Base-by-base conservation (phyloP, 495 filamentous ascomycete species). In the Aspergillus cristatus region DNA sequence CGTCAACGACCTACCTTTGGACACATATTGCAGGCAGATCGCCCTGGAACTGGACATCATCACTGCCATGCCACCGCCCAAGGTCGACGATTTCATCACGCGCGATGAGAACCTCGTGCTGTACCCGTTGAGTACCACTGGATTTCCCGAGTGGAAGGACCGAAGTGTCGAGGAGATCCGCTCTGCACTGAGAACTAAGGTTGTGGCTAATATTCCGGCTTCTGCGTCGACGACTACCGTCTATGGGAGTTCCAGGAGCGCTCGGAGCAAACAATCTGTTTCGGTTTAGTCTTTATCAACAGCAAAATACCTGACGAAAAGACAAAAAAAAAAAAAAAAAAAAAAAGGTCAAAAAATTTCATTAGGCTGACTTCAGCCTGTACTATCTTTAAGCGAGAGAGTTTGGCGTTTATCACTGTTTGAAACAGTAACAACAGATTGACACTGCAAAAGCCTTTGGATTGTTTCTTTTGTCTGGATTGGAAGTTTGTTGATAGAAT, bases 1-100 rank as follows among this genome's bases (percentile, higher is more conserved):
- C 54, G 84, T 87, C 43, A 93, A 93, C 51, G 87, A 94, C 54
- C 67, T 94, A 11, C 82, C 83, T 7, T 71, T 93, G 0, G 84
- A 88, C 54, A 62, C 64, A 1, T 93, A 81, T 67, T 90, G 85
- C 55, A 68, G 75, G 7, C 76, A 82, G 47, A 65, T 94, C 32
- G 70, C 74, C 3, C 42, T 67, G 7, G 86, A 94, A 43, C 65
- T 94, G 48, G 82, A 88, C 47, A 72, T 82, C 14, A 76, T 94
- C 42, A 76, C 76, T 6, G 68, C 71, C 25, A 68, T 56, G 1
- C 70, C 72, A 12, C 60, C 75, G n/a, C 74, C 74, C 5, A 64
- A 67, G 18, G 57, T 69, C 32, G 57, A 71, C 8, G 70, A 79
- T 14, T 84, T 79, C 58, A 65, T 83, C 43, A 54, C 53, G 14